A percentile compares a stretch with the other conserved stretches of the same genome.
Evolutionary conservation across 2,329 filamentous ascomycete genomes (phyloP).

Genomic region (Purpureocillium takamizusanense): DNA sequence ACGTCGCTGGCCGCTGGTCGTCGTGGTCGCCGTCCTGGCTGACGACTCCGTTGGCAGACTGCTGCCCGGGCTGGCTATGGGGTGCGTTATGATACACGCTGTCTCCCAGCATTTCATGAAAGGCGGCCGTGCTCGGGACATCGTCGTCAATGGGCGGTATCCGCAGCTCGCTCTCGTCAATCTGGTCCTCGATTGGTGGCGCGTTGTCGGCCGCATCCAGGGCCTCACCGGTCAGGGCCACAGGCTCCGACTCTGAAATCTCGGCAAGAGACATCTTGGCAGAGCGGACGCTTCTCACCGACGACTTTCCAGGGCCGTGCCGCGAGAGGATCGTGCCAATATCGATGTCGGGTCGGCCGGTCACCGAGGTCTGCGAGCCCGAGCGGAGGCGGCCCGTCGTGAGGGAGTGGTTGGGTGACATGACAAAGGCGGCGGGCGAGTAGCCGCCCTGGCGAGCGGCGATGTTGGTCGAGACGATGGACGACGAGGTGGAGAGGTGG

Average conservation of each 20-base stretch:
- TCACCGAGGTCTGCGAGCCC: conserved; percentile 43
- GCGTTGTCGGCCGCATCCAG: conserved; percentile 45
- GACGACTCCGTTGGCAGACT: conserved; percentile 1
- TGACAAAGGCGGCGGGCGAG: conserved; percentile 58
- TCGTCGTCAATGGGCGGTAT: conserved; percentile 20
- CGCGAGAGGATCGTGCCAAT: conserved; percentile 32
- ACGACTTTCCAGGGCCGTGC: conserved; percentile 46
- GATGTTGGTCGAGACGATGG: conserved; percentile 62
- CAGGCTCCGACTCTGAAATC: conserved; percentile 48
- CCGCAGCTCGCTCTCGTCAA: conserved; percentile 14
- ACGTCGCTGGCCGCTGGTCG: conserved; percentile 27
- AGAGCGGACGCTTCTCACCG: conserved; percentile 40
- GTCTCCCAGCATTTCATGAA: conserved; percentile 23
- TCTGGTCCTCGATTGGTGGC: conserved; percentile 25
- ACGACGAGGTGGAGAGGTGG: conserved; percentile 41
- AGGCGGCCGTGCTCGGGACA: conserved; percentile 19
- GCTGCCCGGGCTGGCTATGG: neutral
- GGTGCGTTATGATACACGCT: conserved; percentile 5
- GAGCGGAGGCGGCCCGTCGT: conserved; percentile 47
- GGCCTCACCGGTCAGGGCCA: conserved; percentile 38
- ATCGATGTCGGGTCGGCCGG: conserved; percentile 30
- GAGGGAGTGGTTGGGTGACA: conserved; percentile 57
- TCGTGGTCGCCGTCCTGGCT: conserved; percentile 2
- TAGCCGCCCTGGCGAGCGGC: conserved; percentile 61
- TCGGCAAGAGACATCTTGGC: conserved; percentile 39